phyloP scores from a whole-genome alignment of 192 early-diverging fungal genomes.

The Dispira parvispora region DNA sequence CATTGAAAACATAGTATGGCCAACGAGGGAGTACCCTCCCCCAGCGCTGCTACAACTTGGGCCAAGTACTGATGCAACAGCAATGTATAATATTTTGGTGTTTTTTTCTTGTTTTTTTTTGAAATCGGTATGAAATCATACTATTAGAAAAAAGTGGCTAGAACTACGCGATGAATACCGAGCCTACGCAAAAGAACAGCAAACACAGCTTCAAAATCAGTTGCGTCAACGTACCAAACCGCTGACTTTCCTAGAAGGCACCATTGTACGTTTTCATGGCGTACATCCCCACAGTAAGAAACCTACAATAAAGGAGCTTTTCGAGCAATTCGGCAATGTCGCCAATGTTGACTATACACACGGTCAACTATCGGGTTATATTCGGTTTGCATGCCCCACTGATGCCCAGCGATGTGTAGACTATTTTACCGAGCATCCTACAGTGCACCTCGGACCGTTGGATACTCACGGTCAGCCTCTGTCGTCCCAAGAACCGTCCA shows the following conservation, averaged over 20 bases:
- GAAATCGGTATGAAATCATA: background rate
- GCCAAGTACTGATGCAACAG: too few species aligned
- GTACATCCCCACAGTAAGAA: background rate
- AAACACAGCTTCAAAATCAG: background rate
- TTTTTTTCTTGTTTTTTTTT: too few species aligned
- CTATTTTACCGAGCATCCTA: conserved; percentile 2
- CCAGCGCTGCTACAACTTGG: too few species aligned
- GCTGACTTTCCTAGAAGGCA: conserved; percentile 1
- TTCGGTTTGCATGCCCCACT: background rate
- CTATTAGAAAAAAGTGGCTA: background rate
- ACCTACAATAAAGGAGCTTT: background rate
- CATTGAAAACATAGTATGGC: background rate
- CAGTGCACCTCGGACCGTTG: background rate
- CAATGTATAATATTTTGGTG: too few species aligned
- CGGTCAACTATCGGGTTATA: background rate
- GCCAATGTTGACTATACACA: background rate
- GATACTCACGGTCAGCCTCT: background rate
- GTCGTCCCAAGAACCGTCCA: background rate
- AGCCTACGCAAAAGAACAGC: background rate
- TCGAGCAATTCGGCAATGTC: background rate
- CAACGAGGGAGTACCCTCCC: background rate
- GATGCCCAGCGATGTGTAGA: background rate
- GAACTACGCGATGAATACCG: background rate
- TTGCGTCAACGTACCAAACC: background rate
- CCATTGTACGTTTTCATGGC: conserved; percentile 9